Base-by-base conservation (phyloP, 768 basidiomycete species). In the Amanita thiersii region DNA sequence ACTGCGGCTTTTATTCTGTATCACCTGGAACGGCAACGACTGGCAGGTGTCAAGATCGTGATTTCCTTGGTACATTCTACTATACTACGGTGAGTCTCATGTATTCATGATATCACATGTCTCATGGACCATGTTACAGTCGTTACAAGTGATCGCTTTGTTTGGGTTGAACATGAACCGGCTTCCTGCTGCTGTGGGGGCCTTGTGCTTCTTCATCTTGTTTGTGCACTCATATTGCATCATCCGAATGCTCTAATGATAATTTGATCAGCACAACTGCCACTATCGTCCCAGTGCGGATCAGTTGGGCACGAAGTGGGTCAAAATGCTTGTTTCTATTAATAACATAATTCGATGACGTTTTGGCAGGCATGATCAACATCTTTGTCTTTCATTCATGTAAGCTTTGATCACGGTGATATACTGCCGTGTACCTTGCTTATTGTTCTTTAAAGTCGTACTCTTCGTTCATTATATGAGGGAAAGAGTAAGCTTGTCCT, bases 361-460 rank as follows among this genome's bases (percentile, higher is more conserved):
- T 39, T 35, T 5, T 48, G 30, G 5, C 41, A 80, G 78, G 72
- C 53, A 65, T 79, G 58, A 69, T 85, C 52, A 78, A 81, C 62
- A 84, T 86, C 52, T 58, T 81, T 39, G 53, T 86, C n/a, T 93
- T 85, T 57, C 84, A 90, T 47, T 68, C 63, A 3, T 90, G 69
- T 64, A 53, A 57, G 70, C 56, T n/a, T 10, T 30, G n/a, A 20
- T 28, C 32, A 25, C 15, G 28, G 29, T 19, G n/a, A 33, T 39
- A 4, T 18, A 36, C 37, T 20, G 45, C 37, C 20, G 2, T 40
- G 11, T 12, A 35, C 15, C 37, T 40, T 38, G 39, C 54, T 50
- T 47, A 53, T 42, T 23, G 52, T 36, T 23, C 62, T 15, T 60
- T 58, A 33, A 58, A 77, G 66, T 93, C 59, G 62, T 94, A 46